Evolutionary conservation across 768 basidiomycete genomes (phyloP).

Genomic region (Pholiota conissans): DNA sequence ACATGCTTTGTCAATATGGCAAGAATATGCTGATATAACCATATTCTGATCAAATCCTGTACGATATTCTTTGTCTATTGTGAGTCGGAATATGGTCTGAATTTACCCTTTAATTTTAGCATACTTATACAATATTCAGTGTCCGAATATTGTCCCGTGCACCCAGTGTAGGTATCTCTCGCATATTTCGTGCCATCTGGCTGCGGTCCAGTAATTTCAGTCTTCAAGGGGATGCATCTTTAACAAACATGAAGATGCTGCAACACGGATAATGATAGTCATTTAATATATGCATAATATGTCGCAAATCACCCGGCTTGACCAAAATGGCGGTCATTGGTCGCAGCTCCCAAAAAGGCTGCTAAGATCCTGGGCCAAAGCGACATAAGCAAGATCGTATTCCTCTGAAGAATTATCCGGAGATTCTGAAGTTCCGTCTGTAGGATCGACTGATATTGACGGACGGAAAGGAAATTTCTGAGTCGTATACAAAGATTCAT

Average conservation of each 20-base stretch:
- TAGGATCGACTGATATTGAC: constrained; percentile 8
- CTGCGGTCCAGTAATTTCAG: constrained; percentile 31
- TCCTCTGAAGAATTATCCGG: constrained; percentile 19
- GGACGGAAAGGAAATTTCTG: too few species aligned
- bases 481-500: too few species aligned
- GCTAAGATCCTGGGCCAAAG: constrained; percentile 31
- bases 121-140: too few species aligned
- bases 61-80: too few species aligned
- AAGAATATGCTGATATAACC: too few species aligned
- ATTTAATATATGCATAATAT: background rate
- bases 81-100: too few species aligned
- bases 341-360: constrained; percentile 25
- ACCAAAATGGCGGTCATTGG: constrained; percentile 42
- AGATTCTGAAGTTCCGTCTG: constrained; percentile 10
- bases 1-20: too few species aligned
- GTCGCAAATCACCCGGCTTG: constrained; percentile 29
- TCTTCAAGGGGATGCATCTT: constrained; percentile 43
- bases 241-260: constrained; percentile 44
- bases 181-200: constrained; percentile 19
- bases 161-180: constrained; percentile 24
- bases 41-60: too few species aligned
- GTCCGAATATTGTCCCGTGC: too few species aligned
- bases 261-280: background rate
- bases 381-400: constrained; percentile 33
- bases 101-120: too few species aligned